Evolutionary conservation across 768 basidiomycete genomes (phyloP), one percentile per base, ranked within the genome.

Genomic region (Phaeotremella fagi): DNA sequence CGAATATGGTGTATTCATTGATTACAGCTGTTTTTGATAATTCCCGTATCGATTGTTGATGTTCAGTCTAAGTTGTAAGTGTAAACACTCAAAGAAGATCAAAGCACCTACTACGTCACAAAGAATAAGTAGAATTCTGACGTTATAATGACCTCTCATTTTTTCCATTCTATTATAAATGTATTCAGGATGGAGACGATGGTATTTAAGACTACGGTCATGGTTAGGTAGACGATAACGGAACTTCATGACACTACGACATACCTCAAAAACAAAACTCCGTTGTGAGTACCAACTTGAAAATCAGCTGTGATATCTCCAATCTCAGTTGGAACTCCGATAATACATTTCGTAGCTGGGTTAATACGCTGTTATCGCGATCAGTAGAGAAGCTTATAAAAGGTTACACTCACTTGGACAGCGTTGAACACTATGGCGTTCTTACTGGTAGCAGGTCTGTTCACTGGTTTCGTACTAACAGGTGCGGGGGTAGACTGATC

Each of bases 121-220:
- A 61, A 91, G 78, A 42, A 98, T 80, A 22, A 99, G 81, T 26
- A 98, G 78, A 50, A 99, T 82, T 43, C 95, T 78, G 15, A 98
- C 80, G 55, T 81, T 86, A 73, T 90, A 98, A 1, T 83, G 82
- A 29, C 80, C 80, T 3, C 85, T 87, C 18, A 99, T 82, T 61
- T 84, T 85, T 64, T 90, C 86, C 54, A 99, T 90, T 12, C 95
- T 85, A 46, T 82, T 81, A 71, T 90, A 88, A 52, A 99, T 85
- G 71, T 99, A 99, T 74, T 98, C 95, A 14, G 95, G 95, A 73
- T 98, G 95, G 14, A 99, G 81, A 46, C 92, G 86, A 66, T 98
- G 92, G 63, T 98, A 98, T 66, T 84, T 87, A 60, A 98, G 73
- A 70, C 95, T 97, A 16, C 16, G 52, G 53, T 20, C 23, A 14